A percentile compares a stretch with the other conserved stretches of the same genome.
Conservation (phyloP, 163 green algal genomes). For the Prototheca wickerhamii region DNA sequence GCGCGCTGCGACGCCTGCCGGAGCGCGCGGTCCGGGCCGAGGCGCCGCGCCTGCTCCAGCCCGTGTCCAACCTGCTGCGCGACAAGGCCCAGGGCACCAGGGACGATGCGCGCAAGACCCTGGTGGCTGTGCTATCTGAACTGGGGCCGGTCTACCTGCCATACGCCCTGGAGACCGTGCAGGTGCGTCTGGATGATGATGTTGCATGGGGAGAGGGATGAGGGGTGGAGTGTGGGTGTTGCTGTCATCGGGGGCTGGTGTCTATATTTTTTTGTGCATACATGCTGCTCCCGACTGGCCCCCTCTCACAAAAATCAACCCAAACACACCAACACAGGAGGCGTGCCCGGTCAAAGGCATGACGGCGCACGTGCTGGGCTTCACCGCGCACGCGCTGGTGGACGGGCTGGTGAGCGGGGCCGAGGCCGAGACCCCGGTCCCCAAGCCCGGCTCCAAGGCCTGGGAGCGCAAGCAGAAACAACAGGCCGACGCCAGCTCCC, state of each 20-base stretch:
- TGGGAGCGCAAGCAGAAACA: neutral
- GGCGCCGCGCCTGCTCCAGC: constrained; percentile 66
- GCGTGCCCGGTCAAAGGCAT: constrained; percentile 55
- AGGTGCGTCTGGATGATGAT: no score
- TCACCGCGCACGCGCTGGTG: constrained; percentile 72
- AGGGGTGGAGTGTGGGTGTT: no score
- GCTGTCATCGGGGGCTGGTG: no score
- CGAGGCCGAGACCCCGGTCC: neutral
- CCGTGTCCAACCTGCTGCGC: constrained; percentile 64
- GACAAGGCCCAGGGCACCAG: constrained; percentile 15
- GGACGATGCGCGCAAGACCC: constrained; percentile 63
- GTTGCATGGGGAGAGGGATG: neutral
- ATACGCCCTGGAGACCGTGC: constrained; percentile 36
- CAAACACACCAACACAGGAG: neutral
- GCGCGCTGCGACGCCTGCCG: constrained; percentile 73
- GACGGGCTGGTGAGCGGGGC: constrained; percentile 18
- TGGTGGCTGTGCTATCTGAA: constrained; percentile 56
- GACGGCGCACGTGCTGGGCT: constrained; percentile 81
- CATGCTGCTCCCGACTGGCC: neutral
- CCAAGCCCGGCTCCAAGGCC: neutral
- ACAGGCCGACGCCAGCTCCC: neutral
- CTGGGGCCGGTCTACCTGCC: constrained; percentile 70
- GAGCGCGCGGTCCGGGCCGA: constrained; percentile 42
- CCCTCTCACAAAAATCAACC: neutral
- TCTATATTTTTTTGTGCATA: no score